Evolutionary conservation across 805 yeast species (phyloP).

Genomic region (Kazachstania kunashirensis): DNA sequence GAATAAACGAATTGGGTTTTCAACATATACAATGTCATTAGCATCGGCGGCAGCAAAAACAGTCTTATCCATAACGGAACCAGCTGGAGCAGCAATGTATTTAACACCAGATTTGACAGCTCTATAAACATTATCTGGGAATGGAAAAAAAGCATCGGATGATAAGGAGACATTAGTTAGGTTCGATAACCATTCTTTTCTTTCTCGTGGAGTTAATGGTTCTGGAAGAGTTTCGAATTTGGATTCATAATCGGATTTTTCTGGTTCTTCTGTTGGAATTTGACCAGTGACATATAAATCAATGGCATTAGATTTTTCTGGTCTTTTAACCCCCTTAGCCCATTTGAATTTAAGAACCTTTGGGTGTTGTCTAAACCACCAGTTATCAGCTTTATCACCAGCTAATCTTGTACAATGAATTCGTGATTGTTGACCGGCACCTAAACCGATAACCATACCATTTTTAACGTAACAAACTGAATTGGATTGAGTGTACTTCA

Average conservation of each 20-base stretch:
- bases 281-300: slow-evolving; percentile 87
- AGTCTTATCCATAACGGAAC: slow-evolving; percentile 94
- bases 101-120: slow-evolving; percentile 95
- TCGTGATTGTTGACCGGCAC: slow-evolving; percentile 99
- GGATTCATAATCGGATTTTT: slow-evolving; percentile 81
- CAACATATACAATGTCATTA: slow-evolving; percentile 80
- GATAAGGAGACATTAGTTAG: slow-evolving; percentile 80
- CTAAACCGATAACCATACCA: slow-evolving; percentile 98
- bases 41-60: slow-evolving; percentile 94
- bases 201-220: slow-evolving; percentile 75
- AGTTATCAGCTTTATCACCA: slow-evolving; percentile 97
- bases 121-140: slow-evolving; percentile 97
- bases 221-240: slow-evolving; percentile 76
- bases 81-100: slow-evolving; percentile 91
- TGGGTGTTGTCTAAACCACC: slow-evolving; percentile 99
- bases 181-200: slow-evolving; percentile 73
- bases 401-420: slow-evolving; percentile 98
- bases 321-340: slow-evolving; percentile 98
- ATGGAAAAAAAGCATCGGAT: slow-evolving; percentile 98
- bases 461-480: slow-evolving; percentile 96
- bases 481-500: slow-evolving; percentile 97
- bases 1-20: slow-evolving; percentile 94
- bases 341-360: slow-evolving; percentile 84
- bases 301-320: slow-evolving; percentile 95
- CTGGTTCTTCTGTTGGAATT: slow-evolving; percentile 86